These are phyloP conservation scores for Peronospora farinosa DNA, from an alignment of 352 stramenopile species.

Conservation along the genomic window DNA sequence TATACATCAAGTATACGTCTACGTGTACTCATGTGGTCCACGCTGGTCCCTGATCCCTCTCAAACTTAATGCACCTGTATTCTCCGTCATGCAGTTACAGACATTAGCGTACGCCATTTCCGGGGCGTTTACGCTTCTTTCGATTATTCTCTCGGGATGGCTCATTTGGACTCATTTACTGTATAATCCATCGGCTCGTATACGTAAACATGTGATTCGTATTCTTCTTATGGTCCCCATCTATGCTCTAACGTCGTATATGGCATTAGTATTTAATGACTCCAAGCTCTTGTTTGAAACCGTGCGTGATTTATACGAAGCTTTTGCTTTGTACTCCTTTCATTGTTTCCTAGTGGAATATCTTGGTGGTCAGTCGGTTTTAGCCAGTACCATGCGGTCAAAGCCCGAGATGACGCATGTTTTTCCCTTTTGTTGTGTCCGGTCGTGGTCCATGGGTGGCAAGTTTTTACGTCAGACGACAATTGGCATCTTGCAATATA, in stretches of 20 bases:
- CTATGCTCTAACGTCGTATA: conserved; percentile 88
- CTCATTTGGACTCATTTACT: conserved; percentile 86
- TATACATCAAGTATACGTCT: too few relatives aligned
- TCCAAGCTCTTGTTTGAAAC: conserved; percentile 88
- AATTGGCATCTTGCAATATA: conserved; percentile 91
- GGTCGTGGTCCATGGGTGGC: conserved; percentile 87
- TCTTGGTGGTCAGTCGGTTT: conserved; percentile 73
- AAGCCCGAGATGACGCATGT: conserved; percentile 81
- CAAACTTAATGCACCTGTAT: too few relatives aligned
- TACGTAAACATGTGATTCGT: conserved; percentile 89
- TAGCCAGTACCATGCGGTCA: conserved; percentile 79
- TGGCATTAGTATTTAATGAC: conserved; percentile 87
- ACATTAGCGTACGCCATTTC: conserved; percentile 85
- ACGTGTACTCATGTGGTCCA: too few relatives aligned
- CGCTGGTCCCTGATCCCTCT: too few relatives aligned
- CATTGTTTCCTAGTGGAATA: conserved; percentile 90
- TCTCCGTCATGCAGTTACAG: conserved; percentile 72
- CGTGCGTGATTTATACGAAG: conserved; percentile 89
- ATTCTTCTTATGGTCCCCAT: conserved; percentile 93
- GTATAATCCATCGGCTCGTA: conserved; percentile 73
- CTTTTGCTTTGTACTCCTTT: conserved; percentile 91
- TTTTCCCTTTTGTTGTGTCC: conserved; percentile 82
- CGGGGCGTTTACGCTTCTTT: conserved; percentile 78
- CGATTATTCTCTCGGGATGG: conserved; percentile 79
- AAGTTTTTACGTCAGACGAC: conserved; percentile 91